Evolutionary conservation across 2,329 filamentous ascomycete genomes (phyloP), one percentile per base, ranked within the genome.

Genomic region (Dothidotthia symphoricarpi): DNA sequence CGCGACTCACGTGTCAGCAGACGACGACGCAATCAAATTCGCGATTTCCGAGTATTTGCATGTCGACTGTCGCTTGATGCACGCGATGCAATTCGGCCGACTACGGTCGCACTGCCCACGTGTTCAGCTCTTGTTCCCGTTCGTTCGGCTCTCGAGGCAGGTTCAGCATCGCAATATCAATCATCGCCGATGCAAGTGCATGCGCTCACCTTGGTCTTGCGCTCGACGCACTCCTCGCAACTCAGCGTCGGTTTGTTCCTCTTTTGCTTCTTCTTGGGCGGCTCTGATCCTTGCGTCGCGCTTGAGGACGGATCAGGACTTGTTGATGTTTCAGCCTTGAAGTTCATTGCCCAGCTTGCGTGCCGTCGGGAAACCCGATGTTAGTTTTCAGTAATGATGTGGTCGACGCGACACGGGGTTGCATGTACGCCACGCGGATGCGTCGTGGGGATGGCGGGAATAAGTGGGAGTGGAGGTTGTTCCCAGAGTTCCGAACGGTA

Each of bases 171-270:
- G 16, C 19, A 22, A 22, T 9, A 17, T 6, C 16, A 34, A 17
- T 12, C 12, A n/a, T n/a, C 25, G 16, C 16, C 31, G 29, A 31
- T 25, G 28, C 41, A 32, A 17, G 24, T 29, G 30, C 34, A 28
- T 15, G 27, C 22, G 38, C 76, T 50, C 62, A 84, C 84, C 75
- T 88, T 90, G 16, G 86, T 90, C 69, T 90, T 90, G 51, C 86
- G 75, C 68, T 88, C 85, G 15, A 90, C 86, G 59, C 86, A 91
- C 62, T 88, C 85, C 45, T 82, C 78, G 57, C 86, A 90, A 32
- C 83, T 88, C 46, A 90, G 62, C 1, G 86, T 90, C 3, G 86
- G 86, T 65, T 91, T 91, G 68, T 91, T 91, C 31, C 86, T 80
- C 71, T 86, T 89, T 69, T 90, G 86, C 69, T 85, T 88, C 71